Conservation (phyloP, 2,329 filamentous ascomycete genomes). For the Anthostomella pinea region DNA sequence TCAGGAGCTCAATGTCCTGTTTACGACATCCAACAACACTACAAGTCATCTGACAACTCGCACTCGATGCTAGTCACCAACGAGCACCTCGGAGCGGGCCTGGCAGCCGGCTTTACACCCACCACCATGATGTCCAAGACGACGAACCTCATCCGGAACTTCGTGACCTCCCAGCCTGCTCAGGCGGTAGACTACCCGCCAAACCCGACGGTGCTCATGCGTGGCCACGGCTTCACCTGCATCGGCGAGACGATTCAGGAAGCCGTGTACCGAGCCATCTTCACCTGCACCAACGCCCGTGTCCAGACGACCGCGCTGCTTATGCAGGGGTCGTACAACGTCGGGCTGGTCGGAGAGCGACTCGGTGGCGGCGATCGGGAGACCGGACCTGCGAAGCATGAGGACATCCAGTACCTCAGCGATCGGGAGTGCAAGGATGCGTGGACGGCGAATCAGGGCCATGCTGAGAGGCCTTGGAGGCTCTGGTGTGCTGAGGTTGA, state of each 20-base stretch:
- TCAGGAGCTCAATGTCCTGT: too few relatives aligned
- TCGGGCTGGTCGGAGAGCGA: too few relatives aligned
- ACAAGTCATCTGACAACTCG: constrained; percentile 8
- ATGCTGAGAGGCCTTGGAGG: constrained; percentile 2
- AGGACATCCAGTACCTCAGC: background rate
- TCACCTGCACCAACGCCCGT: constrained; percentile 11
- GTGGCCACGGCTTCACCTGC: constrained; percentile 17
- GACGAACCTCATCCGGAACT: too few relatives aligned
- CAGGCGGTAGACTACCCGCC: background rate
- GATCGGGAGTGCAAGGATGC: constrained; percentile 3
- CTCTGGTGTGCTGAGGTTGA: constrained; percentile 11
- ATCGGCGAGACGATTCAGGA: constrained; percentile 10
- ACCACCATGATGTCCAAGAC: too few relatives aligned
- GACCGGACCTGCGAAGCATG: too few relatives aligned
- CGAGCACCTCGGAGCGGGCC: constrained; percentile 15
- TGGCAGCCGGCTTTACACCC: constrained; percentile 12
- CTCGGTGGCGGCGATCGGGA: too few relatives aligned
- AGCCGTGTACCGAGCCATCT: constrained; percentile 15
- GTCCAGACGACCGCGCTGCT: constrained; percentile 6
- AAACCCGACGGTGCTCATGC: constrained; percentile 13
- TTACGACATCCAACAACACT: constrained; percentile 13
- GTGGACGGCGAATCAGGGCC: background rate
- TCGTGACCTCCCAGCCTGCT: too few relatives aligned
- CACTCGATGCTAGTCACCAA: constrained; percentile 16
- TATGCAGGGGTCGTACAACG: background rate